These are phyloP conservation scores for Ogataea sp. DNA, from an alignment of 805 yeast genomes.

Conservation along the genomic window DNA sequence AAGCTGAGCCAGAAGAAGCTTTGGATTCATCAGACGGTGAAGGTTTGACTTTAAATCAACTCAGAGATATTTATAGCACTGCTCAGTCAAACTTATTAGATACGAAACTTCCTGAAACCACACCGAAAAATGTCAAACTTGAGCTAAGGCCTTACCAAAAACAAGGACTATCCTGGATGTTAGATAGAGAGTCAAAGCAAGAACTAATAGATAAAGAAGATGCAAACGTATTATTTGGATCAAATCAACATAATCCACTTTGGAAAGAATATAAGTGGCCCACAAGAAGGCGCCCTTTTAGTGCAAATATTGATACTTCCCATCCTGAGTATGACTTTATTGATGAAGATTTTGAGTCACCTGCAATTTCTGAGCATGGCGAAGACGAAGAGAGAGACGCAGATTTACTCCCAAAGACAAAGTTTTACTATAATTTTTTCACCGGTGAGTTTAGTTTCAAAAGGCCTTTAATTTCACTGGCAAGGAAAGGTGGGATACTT, in stretches of 20 bases:
- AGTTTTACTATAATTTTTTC: slow-evolving; percentile 70
- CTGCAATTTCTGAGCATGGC: no score
- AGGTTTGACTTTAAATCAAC: slow-evolving; percentile 54
- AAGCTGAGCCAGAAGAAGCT: neutral
- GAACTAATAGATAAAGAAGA: slow-evolving; percentile 28
- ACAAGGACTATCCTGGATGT: slow-evolving; percentile 85
- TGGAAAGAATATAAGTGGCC: slow-evolving; percentile 86
- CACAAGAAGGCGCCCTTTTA: slow-evolving; percentile 17
- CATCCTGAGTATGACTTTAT: neutral
- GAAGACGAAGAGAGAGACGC: no score
- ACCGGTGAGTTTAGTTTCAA: slow-evolving; percentile 70
- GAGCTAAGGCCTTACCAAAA: slow-evolving; percentile 70
- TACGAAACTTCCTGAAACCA: slow-evolving; percentile 56
- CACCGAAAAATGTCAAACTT: slow-evolving; percentile 47
- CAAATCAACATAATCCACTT: slow-evolving; percentile 57
- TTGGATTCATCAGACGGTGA: neutral
- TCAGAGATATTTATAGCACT: slow-evolving; percentile 66
- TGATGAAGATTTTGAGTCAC: neutral
- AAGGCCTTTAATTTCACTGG: slow-evolving; percentile 55
- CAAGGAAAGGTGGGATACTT: slow-evolving; percentile 73
- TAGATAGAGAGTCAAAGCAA: slow-evolving; percentile 64
- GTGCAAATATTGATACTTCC: neutral
- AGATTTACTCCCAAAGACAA: slow-evolving; percentile 6
- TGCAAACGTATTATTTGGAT: slow-evolving; percentile 12
- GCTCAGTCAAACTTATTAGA: slow-evolving; percentile 39